These are phyloP conservation scores for Talaromyces sp. DNA, from an alignment of 2,329 filamentous ascomycete genomes.

Conservation along the genomic window DNA sequence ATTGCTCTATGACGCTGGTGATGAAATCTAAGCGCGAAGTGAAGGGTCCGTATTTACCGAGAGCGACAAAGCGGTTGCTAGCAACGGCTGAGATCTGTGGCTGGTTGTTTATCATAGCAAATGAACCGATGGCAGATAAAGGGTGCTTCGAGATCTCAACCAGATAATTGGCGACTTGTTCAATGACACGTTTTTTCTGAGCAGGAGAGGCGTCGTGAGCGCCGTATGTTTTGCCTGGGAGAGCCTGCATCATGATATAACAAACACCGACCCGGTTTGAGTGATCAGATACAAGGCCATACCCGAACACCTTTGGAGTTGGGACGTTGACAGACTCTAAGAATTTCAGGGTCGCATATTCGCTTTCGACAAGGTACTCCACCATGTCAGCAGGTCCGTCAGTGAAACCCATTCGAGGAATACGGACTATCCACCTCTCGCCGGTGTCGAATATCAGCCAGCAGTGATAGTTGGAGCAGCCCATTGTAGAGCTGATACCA, in stretches of 20 bases:
- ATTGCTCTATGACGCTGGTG: constrained; percentile 14
- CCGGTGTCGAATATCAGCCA: constrained; percentile 36
- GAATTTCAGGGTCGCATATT: constrained; percentile 42
- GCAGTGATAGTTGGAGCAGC: constrained; percentile 16
- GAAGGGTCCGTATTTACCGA: constrained; percentile 16
- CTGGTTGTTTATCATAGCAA: constrained; percentile 1
- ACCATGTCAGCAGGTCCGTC: constrained; percentile 25
- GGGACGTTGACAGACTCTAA: constrained; percentile 35
- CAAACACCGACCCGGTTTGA: constrained; percentile 33
- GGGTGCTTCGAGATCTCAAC: constrained; percentile 15
- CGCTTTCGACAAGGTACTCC: constrained; percentile 34
- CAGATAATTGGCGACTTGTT: constrained; percentile 16
- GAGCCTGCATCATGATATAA: constrained; percentile 42
- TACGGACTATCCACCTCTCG: constrained; percentile 38
- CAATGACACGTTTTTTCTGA: constrained; percentile 14
- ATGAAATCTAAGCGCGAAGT: constrained; percentile 7
- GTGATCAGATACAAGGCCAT: constrained; percentile 26
- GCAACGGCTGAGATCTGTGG: constrained; percentile 10
- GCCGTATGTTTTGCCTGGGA: constrained; percentile 32
- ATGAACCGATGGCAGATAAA: constrained; percentile 6
- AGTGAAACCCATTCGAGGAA: constrained; percentile 33
- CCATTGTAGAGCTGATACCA: constrained; percentile 10
- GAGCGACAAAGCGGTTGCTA: constrained; percentile 18
- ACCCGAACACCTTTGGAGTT: constrained; percentile 37
- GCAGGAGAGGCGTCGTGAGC: constrained; percentile 19